Base-by-base conservation (phyloP, 352 stramenopile species). In the Phytophthora pseudosyringae region DNA sequence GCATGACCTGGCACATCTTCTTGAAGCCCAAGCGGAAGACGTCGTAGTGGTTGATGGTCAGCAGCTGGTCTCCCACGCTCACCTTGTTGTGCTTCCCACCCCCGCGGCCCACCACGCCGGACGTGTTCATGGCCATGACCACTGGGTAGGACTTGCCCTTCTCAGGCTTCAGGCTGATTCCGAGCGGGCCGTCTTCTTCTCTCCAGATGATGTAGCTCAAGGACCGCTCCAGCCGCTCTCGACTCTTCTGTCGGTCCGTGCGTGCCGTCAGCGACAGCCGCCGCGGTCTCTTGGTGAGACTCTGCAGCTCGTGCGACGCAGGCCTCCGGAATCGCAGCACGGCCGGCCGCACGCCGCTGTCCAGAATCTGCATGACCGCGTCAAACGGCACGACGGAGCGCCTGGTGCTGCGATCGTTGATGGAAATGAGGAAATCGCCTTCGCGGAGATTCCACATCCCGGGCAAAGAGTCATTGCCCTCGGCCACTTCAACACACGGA, bases 31-130 rank as follows among this genome's bases (percentile, higher is more conserved):
- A 64, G 38, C 73, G 65, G 36, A 75, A 78, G 12, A 90, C 78
- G 61, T 90, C 83, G 50, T 78, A 72, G 67, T 90, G 76, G 50
- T 90, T 91, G 59, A 91, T 87, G n/a, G 78, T 89, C 28, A 91
- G 64, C 41, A 91, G 59, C 46, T 83, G 59, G 59, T 91, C 83
- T 11, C 78, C 80, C 11, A 77, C 67, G 5, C 67, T 73, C 28
- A 77, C 49, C 36, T 66, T 67, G 44, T 80, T 69, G 16, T 56
- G 58, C 50, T 73, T 80, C 2, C 67, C 75, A 13, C 55, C 55
- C 1, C 39, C 33, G 21, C 64, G 62, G 15, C 65, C 70, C 16
- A 78, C 69, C n/a, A 75, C 62, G 45, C 67, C 67, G 2, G 55
- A 69, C 50, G 65, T 68, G 67, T 64, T 72, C 67, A 75, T 75